Conservation (phyloP, 2,329 filamentous ascomycete genomes). For the Trichoderma asperellum region DNA sequence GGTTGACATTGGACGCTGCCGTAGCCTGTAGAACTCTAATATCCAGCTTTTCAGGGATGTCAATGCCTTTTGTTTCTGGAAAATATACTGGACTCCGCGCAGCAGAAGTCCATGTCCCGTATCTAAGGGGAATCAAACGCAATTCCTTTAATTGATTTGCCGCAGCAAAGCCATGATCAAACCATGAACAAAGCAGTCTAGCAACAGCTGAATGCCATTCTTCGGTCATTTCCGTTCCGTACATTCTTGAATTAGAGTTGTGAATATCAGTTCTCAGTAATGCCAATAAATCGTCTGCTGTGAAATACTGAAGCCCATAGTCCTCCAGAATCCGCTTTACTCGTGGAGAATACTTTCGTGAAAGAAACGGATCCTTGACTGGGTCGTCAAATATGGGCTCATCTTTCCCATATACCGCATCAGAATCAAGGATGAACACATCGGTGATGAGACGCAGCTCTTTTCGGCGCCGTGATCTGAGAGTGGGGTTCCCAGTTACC, state of each 20-base stretch:
- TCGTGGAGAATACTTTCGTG: no score
- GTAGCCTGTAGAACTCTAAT: not conserved
- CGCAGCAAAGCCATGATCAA: not conserved
- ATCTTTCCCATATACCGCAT: not conserved
- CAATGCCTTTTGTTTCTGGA: not conserved
- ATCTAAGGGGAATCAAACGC: not conserved
- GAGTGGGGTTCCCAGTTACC: not conserved
- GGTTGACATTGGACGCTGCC: not conserved
- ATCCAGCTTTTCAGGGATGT: not conserved
- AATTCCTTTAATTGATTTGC: not conserved
- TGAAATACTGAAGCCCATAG: not conserved
- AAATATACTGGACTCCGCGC: not conserved
- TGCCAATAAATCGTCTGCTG: not conserved
- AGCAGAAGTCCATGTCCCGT: not conserved
- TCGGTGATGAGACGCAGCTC: not conserved
- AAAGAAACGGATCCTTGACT: not conserved
- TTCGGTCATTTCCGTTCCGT: not conserved
- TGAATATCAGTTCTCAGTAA: not conserved
- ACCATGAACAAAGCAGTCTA: not conserved
- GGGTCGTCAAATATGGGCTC: not conserved
- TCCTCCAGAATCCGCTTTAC: no score
- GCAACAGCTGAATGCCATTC: not conserved
- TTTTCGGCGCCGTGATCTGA: not conserved
- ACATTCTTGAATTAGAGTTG: not conserved
- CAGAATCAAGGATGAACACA: not conserved